These are phyloP conservation scores for Leccinum solheimii DNA, from an alignment of 1,284 basidiomycete genomes.

Conservation along the genomic window DNA sequence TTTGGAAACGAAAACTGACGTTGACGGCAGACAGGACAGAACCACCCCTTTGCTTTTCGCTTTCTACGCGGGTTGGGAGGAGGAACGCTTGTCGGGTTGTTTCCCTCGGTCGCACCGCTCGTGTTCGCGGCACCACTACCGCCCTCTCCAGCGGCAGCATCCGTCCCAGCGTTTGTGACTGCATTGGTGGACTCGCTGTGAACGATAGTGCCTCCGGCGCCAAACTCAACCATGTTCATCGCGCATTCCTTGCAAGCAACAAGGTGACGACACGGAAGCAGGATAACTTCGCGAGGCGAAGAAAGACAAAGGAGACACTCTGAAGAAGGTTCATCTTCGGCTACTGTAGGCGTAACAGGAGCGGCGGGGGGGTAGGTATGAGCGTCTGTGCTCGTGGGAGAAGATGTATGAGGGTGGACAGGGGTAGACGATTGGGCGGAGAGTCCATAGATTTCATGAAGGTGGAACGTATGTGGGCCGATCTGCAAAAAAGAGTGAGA, in stretches of 20 bases:
- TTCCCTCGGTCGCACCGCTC: slow-evolving; percentile 19
- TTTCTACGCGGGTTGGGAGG: slow-evolving; percentile 61
- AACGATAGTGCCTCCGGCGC: slow-evolving; percentile 81
- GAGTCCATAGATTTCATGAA: slow-evolving; percentile 90
- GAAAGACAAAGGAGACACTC: slow-evolving; percentile 89
- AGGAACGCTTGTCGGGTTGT: slow-evolving; percentile 26
- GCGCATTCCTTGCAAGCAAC: slow-evolving; percentile 92
- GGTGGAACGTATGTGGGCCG: slow-evolving; percentile 85
- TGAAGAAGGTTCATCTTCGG: slow-evolving; percentile 74
- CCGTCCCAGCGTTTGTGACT: slow-evolving; percentile 3
- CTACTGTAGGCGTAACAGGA: slow-evolving; percentile 24
- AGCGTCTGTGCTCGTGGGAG: slow-evolving; percentile 38
- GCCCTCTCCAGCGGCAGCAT: slow-evolving; percentile 17
- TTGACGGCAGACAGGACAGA: slow-evolving; percentile 91
- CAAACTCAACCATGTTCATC: slow-evolving; percentile 92
- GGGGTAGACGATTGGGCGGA: slow-evolving; percentile 55
- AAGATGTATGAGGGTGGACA: slow-evolving; percentile 41
- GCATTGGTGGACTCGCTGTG: slow-evolving; percentile 51
- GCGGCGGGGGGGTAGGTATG: slow-evolving; percentile 58
- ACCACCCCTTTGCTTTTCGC: slow-evolving; percentile 92
- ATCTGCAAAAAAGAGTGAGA: slow-evolving; percentile 50
- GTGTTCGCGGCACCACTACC: slow-evolving; percentile 23
- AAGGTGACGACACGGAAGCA: slow-evolving; percentile 86
- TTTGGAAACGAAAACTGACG: slow-evolving; percentile 47
- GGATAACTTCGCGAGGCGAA: slow-evolving; percentile 82